phyloP scores from a whole-genome alignment of 331 rosid species.

The Pyrus hybrid region DNA sequence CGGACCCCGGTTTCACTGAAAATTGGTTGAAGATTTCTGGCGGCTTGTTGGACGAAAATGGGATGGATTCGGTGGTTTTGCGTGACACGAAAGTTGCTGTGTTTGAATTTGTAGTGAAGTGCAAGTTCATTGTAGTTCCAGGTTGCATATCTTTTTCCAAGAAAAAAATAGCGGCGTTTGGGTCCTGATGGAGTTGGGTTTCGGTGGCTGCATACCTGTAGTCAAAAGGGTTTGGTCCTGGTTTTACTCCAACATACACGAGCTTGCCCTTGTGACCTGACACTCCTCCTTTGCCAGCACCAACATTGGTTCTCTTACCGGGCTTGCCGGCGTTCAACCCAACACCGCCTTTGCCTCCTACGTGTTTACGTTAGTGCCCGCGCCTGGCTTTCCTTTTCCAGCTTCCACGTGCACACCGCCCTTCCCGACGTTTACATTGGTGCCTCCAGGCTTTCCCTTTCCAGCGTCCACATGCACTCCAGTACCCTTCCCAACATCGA shows the following conservation, averaged over 20 bases:
- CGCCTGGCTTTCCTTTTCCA: slow-evolving; percentile 19
- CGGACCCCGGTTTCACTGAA: slow-evolving; percentile 32
- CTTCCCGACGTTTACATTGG: slow-evolving; percentile 27
- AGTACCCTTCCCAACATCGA: slow-evolving; percentile 24
- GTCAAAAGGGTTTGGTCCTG: background rate
- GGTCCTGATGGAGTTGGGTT: slow-evolving; percentile 51
- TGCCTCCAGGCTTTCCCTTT: slow-evolving; percentile 31
- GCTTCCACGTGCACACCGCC: slow-evolving; percentile 34
- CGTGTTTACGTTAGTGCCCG: slow-evolving; percentile 27
- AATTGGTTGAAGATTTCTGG: slow-evolving; percentile 24
- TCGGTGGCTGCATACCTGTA: slow-evolving; percentile 30
- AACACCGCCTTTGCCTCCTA: slow-evolving; percentile 26
- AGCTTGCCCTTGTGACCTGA: slow-evolving; percentile 49
- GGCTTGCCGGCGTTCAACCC: slow-evolving; percentile 22
- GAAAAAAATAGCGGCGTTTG: slow-evolving; percentile 64
- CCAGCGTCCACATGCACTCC: slow-evolving; percentile 23
- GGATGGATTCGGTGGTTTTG: slow-evolving; percentile 23
- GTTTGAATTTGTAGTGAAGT: slow-evolving; percentile 33
- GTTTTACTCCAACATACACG: slow-evolving; percentile 31
- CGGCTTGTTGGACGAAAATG: slow-evolving; percentile 56
- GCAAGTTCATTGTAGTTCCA: slow-evolving; percentile 28
- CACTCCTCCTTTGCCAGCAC: slow-evolving; percentile 63
- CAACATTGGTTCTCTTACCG: slow-evolving; percentile 32
- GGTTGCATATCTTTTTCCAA: slow-evolving; percentile 44
- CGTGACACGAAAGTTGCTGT: slow-evolving; percentile 51